These are phyloP conservation scores for Pseudogymnoascus sp. DNA, from an alignment of 2,329 filamentous ascomycete species.

Conservation along the genomic window DNA sequence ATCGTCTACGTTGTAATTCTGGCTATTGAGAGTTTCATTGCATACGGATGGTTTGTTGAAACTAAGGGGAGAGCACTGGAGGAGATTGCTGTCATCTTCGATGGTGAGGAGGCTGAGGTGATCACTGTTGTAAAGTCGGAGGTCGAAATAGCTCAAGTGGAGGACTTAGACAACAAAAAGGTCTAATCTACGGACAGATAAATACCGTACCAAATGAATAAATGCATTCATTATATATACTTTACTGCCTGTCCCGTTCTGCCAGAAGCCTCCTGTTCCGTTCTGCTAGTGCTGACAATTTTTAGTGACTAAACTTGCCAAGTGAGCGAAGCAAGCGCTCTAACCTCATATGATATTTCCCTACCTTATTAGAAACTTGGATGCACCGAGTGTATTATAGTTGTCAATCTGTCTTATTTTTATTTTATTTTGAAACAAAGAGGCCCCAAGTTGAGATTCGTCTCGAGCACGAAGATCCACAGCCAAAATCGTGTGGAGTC, in stretches of 20 bases:
- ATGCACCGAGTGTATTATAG: background rate
- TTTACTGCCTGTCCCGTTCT: background rate
- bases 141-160: background rate
- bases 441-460: background rate
- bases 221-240: background rate
- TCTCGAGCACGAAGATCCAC: background rate
- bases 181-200: background rate
- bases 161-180: background rate
- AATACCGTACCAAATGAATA: background rate
- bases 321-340: background rate
- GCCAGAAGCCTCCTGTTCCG: background rate
- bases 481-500: background rate
- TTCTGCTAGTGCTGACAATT: background rate
- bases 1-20: constrained; percentile 27
- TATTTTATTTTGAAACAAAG: background rate
- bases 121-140: background rate
- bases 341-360: background rate
- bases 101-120: constrained; percentile 10
- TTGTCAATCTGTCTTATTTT: background rate
- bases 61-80: constrained; percentile 9
- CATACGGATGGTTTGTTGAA: constrained; percentile 12
- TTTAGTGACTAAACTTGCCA: background rate
- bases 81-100: constrained; percentile 10
- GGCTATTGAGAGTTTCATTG: constrained; percentile 9
- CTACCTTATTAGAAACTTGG: background rate